phyloP scores from a whole-genome alignment of 225 moss, liverwort and hornwort species.

The Antitrichia curtipendula region DNA sequence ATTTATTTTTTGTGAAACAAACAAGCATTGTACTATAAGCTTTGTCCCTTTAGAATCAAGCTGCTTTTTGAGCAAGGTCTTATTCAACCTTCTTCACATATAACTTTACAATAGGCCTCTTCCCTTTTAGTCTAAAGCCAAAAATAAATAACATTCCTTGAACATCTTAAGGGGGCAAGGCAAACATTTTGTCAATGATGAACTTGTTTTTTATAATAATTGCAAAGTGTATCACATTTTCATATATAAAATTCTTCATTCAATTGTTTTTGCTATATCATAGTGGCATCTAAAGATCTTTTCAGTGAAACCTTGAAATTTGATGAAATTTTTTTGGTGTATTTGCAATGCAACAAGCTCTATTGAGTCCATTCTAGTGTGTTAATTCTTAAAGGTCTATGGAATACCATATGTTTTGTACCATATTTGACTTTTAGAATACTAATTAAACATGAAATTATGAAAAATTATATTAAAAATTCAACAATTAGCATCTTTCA shows the following conservation, averaged over 20 bases:
- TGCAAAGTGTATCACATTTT: neutral
- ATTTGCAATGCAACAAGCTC: neutral
- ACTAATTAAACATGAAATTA: no score
- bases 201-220: neutral
- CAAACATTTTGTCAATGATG: neutral
- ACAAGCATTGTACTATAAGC: no score
- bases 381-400: neutral
- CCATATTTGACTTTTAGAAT: neutral
- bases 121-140: no score
- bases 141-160: no score
- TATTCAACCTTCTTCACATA: no score
- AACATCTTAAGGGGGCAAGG: neutral
- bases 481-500: neutral
- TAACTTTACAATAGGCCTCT: no score
- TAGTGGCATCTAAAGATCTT: neutral
- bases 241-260: neutral
- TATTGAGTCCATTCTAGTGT: no score
- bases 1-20: no score
- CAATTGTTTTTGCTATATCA: neutral
- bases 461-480: no score
- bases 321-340: neutral
- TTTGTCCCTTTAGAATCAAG: no score
- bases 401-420: accelerated
- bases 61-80: no score
- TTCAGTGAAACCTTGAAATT: neutral